These are phyloP conservation scores for Paecilomyces variotii DNA, from an alignment of 2,329 filamentous ascomycete species.

Conservation along the genomic window DNA sequence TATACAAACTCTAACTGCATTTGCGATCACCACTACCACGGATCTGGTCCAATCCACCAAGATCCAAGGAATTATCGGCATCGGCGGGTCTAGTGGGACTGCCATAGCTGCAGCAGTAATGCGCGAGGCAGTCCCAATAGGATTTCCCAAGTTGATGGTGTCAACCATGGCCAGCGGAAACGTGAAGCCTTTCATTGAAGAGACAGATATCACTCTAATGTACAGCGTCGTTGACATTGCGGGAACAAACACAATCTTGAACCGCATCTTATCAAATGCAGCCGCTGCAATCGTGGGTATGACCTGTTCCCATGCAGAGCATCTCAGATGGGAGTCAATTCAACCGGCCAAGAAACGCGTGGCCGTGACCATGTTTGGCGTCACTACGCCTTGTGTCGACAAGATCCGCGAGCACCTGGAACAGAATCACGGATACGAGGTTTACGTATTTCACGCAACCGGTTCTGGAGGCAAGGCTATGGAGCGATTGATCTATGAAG, in stretches of 20 bases:
- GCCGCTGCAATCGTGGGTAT: constrained; percentile 55
- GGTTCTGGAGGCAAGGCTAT: constrained; percentile 61
- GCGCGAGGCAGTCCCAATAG: constrained; percentile 53
- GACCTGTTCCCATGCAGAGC: constrained; percentile 39
- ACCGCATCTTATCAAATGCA: constrained; percentile 54
- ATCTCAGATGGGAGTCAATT: constrained; percentile 2
- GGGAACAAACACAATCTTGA: constrained; percentile 54
- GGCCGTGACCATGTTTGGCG: constrained; percentile 66
- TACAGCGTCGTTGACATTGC: constrained; percentile 65
- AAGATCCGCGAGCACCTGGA: constrained; percentile 46
- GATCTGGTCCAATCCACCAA: constrained; percentile 27
- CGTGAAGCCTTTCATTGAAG: constrained; percentile 55
- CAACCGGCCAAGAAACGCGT: constrained; percentile 39
- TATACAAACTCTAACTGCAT: constrained; percentile 47
- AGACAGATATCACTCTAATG: constrained; percentile 63
- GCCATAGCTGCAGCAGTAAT: constrained; percentile 54
- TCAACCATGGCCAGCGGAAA: constrained; percentile 63
- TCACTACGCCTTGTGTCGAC: constrained; percentile 60
- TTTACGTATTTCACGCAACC: constrained; percentile 62
- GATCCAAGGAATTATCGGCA: constrained; percentile 51
- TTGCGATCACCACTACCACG: constrained; percentile 37
- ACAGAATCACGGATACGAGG: constrained; percentile 42
- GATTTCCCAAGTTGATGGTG: constrained; percentile 62
- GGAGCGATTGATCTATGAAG: constrained; percentile 55
- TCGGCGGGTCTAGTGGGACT: constrained; percentile 58